Base-by-base conservation (phyloP, 2,329 filamentous ascomycete genomes). In the Diaporthe sp. region DNA sequence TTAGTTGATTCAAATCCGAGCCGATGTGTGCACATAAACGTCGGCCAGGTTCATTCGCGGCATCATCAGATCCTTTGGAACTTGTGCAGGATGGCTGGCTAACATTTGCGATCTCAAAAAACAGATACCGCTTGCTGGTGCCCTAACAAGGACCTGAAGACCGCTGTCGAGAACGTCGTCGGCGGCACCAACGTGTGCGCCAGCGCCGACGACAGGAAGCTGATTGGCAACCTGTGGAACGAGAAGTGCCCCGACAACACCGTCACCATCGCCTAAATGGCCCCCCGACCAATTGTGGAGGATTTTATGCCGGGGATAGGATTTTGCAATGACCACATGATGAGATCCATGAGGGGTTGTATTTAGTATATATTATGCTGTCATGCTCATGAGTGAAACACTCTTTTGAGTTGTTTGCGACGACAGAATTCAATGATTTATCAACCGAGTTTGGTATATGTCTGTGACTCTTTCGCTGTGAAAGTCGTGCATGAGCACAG, bases 91-190 rank as follows among this genome's bases (percentile, higher is more conserved):
- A 30, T 8, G 7, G 7, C 10, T 66, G 22, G 42, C 61, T 67
- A 19, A 67, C 3, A 50, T 52, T 0, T 17, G 42, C 42, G 2
- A 30, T 2, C 4, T n/a, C 2, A 9, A 42, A 13, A 50, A 45
- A n/a, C 22, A 67, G 61, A 67, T 45, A 50, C 61, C 45, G 42
- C 45, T 30, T 67, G 61, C 61, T 67, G 42, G 61, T 67, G 61
- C 61, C 42, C 30, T 12, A 67, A 67, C 61, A 22, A 30, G 22
- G 30, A 17, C 42, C 42, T 67, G 45, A 67, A 67, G 61, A 0
- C 6, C 6, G 12, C 45, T 4, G 61, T 67, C 12, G 13, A 35
- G 30, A 38, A 35, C 28, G 30, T 52, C 45, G 64, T 52, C 22
- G 22, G 45, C 33, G 17, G 2, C 7, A 52, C 64, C 64, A 6